phyloP scores from a whole-genome alignment of 2,329 filamentous ascomycete genomes.

The Penicillium sp. region DNA sequence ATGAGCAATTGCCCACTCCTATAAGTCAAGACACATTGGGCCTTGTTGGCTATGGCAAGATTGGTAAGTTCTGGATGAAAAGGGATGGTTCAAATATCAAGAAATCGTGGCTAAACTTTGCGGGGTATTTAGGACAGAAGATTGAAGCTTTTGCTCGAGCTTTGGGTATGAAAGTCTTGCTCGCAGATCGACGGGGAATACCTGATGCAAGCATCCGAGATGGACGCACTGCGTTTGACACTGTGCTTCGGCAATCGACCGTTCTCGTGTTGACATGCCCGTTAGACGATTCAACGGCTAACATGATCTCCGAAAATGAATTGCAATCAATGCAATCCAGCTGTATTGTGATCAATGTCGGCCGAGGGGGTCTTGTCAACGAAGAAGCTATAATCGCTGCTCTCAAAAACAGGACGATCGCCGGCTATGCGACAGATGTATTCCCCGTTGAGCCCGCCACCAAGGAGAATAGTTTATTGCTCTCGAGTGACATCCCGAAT shows the following conservation, averaged over 20 bases:
- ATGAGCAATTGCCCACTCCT: background rate
- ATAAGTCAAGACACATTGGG: background rate
- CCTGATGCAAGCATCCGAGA: background rate
- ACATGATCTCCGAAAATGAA: background rate
- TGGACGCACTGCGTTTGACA: slow-evolving; percentile 1
- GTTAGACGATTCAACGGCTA: background rate
- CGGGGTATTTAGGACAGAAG: background rate
- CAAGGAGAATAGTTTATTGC: background rate
- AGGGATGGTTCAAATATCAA: no score
- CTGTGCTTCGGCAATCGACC: background rate
- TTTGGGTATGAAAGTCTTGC: background rate
- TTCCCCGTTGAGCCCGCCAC: background rate
- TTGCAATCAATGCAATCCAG: background rate
- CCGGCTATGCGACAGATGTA: slow-evolving; percentile 1
- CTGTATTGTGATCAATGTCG: slow-evolving; percentile 1
- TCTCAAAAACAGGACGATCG: background rate
- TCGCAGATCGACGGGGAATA: background rate
- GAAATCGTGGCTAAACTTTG: background rate
- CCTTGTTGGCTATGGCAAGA: slow-evolving; percentile 1
- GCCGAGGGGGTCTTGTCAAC: background rate
- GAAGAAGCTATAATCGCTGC: slow-evolving; percentile 1
- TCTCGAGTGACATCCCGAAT: background rate
- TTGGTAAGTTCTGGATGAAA: background rate
- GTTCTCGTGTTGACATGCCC: slow-evolving; percentile 3
- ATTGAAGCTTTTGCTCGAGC: background rate